phyloP scores from a whole-genome alignment of 2,329 filamentous ascomycete genomes.

The Diaporthe sp. region DNA sequence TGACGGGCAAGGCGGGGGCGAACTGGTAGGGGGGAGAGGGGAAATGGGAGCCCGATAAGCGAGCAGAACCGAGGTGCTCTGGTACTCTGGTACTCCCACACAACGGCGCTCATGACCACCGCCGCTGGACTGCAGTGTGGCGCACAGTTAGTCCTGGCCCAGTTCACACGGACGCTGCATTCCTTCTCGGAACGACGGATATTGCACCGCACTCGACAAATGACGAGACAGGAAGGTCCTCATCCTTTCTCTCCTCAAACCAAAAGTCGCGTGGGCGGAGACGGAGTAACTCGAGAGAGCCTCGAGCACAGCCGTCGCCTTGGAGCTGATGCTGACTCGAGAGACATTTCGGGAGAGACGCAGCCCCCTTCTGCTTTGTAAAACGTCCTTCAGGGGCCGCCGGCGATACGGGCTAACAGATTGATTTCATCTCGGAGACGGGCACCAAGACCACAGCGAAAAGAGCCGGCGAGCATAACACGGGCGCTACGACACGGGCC shows the following conservation, averaged over 20 bases:
- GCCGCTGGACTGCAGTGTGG: background rate
- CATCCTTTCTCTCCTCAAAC: background rate
- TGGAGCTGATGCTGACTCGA: conserved; percentile 19
- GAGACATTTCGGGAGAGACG: background rate
- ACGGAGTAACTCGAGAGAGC: background rate
- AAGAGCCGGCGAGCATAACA: background rate
- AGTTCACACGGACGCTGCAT: conserved; percentile 4
- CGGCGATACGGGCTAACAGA: conserved; percentile 10
- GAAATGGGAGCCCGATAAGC: conserved; percentile 17
- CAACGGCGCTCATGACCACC: conserved; percentile 1
- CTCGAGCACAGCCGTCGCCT: background rate
- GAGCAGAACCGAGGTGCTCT: conserved; percentile 15
- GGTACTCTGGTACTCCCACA: too few relatives aligned
- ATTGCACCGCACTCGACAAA: background rate
- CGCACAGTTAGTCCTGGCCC: conserved; percentile 5
- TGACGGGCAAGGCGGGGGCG: background rate
- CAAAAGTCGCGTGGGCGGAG: background rate
- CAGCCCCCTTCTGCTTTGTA: background rate
- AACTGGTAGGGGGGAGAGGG: background rate
- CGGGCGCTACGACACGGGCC: conserved; percentile 13
- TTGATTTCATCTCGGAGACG: conserved; percentile 20
- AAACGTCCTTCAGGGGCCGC: conserved; percentile 3
- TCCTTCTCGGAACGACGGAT: conserved; percentile 16
- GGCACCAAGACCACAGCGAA: background rate
- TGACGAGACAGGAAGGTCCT: conserved; percentile 16